Base-by-base conservation (phyloP, 2,329 filamentous ascomycete genomes). In the Penicillium occitanis region DNA sequence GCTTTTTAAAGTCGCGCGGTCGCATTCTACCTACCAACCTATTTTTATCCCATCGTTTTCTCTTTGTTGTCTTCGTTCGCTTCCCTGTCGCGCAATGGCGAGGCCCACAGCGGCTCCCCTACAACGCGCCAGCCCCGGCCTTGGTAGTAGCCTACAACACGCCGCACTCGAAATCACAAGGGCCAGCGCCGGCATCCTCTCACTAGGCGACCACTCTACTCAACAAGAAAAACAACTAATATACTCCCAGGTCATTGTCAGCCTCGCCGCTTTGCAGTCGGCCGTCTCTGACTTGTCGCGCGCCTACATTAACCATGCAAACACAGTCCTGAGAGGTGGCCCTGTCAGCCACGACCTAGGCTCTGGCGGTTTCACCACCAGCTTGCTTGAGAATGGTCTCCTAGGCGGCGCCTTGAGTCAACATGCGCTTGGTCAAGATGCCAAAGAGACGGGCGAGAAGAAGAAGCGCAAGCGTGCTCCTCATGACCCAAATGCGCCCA, bases 401-500 rank as follows among this genome's bases (percentile, higher is more conserved):
- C 73, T 84, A 46, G 71, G 75, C 4, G 71, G 73, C 30, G 63
- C 48, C 33, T 40, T 64, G 5, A 70, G 73, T 64, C 77, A 77
- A 61, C 75, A 76, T 17, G 70, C 73, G 40, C 79, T 75, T 67
- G 77, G 78, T 30, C 57, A 60, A 4, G 76, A 72, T 14, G 71
- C 71, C 33, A 76, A 77, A 67, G 83, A 84, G 28, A 81, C 79
- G 1, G 85, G 88, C 73, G 87, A 88, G 77, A 91, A 92, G 86
- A 93, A 93, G 85, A 93, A 95, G 85, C 90, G 91, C 79, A 94
- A 95, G 86, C 93, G 93, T 84, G 87, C 89, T 68, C 88, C 88
- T 50, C 89, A 91, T 74, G 94, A 98, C 77, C 93, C 93, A 71
- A 96, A 97, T 78, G 93, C 93, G 6, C 94, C 94, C 67, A 98